Base-by-base conservation (phyloP, 345 rosid species). In the Zanthoxylum bungeanum region DNA sequence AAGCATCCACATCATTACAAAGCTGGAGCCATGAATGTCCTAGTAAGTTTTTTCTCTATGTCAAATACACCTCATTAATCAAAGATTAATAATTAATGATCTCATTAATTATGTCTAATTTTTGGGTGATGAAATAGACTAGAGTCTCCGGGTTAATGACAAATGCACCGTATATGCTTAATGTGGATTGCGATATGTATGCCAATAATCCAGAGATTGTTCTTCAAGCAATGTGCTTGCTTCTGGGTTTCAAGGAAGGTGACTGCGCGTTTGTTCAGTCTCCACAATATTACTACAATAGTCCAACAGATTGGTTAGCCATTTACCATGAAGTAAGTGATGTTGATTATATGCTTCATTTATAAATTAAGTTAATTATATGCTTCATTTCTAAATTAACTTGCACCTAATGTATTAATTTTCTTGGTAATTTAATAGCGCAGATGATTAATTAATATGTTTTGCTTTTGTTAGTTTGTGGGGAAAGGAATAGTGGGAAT, bases 1-100 rank as follows among this genome's bases (percentile, higher is more conserved):
- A 75, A 82, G 60, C 78, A 84, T 36, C 51, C 78, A 1, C 97
- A 93, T 66, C 82, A 84, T 62, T 84, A 81, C 81, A 93, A 89
- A 75, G 93, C 91, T 0, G 92, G 94, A 24, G 97, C 97, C 52
- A 87, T 91, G 98, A 93, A 93, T 64, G 85, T 83, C 7, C 74
- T 89, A 24, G 97, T 90, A 78, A 73, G 79, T 22, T 39, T 21
- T 24, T 40, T 44, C 24, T 39, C 9, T 11, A 12, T 2, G 17
- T 27, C 28, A 27, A 30, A 11, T 4, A 57, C 25, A 51, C 24
- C 56, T 9, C 21, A 4, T 42, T 14, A 16, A 44, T 44, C 19
- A 0, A 36, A 14, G 2, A 3, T 0, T 44, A 44, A 14, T 44
- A 19, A 44, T 14, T 16, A 44, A 44, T 14, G 0, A 44, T 44